Evolutionary conservation across 2,329 filamentous ascomycete species (phyloP).

Genomic region (Claviceps monticola): DNA sequence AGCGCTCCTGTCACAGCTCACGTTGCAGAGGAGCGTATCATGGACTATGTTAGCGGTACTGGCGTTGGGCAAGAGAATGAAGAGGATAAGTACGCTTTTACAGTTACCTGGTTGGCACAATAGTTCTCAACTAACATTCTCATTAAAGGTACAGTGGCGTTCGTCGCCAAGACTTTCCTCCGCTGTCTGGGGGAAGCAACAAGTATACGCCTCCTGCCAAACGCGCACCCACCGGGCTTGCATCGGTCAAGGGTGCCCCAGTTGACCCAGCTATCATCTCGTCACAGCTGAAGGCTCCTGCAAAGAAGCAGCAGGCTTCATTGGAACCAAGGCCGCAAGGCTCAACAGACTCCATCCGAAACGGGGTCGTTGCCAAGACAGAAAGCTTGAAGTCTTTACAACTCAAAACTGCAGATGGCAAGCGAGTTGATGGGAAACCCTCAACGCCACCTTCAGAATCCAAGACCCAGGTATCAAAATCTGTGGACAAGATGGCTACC

Average conservation of each 20-base stretch:
- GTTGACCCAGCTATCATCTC: conserved; percentile 86
- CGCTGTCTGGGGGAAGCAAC: conserved; percentile 41
- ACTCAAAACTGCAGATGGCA: conserved; percentile 18
- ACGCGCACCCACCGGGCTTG: conserved; percentile 60
- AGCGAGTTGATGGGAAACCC: conserved; percentile 19
- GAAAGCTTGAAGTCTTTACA: conserved; percentile 15
- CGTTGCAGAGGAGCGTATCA: conserved; percentile 76
- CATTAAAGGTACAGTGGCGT: conserved; percentile 73
- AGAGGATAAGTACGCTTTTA: conserved; percentile 62
- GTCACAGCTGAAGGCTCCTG: conserved; percentile 49
- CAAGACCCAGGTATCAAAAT: conserved; percentile 17
- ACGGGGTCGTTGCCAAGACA: conserved; percentile 15
- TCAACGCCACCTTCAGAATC: conserved; percentile 11
- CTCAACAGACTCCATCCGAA: conserved; percentile 16
- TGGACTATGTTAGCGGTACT: conserved; percentile 48
- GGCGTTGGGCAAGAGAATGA: conserved; percentile 64
- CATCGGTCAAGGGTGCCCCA: conserved; percentile 62
- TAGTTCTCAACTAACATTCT: conserved; percentile 8
- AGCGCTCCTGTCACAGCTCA: conserved; percentile 63
- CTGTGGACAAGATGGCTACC: conserved; percentile 12
- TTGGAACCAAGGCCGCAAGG: conserved; percentile 13
- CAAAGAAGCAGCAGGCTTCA: conserved; percentile 21
- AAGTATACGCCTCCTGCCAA: conserved; percentile 88
- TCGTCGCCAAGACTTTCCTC: conserved; percentile 57
- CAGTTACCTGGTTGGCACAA: not conserved